Conservation (phyloP, 2,329 filamentous ascomycete species). For the Clathrospora elynae region DNA sequence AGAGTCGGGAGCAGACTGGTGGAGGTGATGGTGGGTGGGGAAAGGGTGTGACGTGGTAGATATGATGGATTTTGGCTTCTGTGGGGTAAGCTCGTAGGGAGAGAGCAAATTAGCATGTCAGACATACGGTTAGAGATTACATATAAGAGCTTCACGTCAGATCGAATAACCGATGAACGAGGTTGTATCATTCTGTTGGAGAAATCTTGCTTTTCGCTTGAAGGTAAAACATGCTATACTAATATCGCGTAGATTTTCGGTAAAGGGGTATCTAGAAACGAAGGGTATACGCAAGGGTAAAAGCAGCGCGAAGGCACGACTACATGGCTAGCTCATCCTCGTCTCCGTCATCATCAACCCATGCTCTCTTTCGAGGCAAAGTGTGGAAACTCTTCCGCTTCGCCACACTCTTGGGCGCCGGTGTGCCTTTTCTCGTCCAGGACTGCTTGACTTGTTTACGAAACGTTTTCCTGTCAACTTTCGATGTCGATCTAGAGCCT, state of each 20-base stretch:
- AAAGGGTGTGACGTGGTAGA: neutral
- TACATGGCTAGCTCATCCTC: constrained; percentile 38
- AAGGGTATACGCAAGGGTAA: too few relatives aligned
- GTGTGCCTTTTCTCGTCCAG: constrained; percentile 25
- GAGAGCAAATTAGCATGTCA: too few relatives aligned
- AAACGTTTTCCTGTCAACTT: constrained; percentile 16
- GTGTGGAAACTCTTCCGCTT: constrained; percentile 1
- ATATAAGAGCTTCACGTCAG: too few relatives aligned
- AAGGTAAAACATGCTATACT: too few relatives aligned
- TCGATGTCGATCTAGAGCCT: constrained; percentile 12
- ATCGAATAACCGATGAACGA: too few relatives aligned
- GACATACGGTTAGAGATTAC: too few relatives aligned
- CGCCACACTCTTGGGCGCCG: constrained; percentile 6
- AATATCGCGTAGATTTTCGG: too few relatives aligned
- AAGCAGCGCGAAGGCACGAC: too few relatives aligned
- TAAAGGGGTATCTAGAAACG: too few relatives aligned
- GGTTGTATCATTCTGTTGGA: too few relatives aligned
- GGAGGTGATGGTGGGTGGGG: neutral
- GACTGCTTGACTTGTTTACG: constrained; percentile 30
- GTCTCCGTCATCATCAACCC: constrained; percentile 14
- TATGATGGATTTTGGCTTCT: neutral
- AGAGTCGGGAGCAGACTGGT: neutral
- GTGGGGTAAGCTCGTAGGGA: too few relatives aligned
- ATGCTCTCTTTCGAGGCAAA: constrained; percentile 1
- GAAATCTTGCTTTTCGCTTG: too few relatives aligned